A percentile compares a stretch with the other conserved stretches of the same genome.
Conservation (phyloP, 495 filamentous ascomycete species). For the Hamigera avellanea region DNA sequence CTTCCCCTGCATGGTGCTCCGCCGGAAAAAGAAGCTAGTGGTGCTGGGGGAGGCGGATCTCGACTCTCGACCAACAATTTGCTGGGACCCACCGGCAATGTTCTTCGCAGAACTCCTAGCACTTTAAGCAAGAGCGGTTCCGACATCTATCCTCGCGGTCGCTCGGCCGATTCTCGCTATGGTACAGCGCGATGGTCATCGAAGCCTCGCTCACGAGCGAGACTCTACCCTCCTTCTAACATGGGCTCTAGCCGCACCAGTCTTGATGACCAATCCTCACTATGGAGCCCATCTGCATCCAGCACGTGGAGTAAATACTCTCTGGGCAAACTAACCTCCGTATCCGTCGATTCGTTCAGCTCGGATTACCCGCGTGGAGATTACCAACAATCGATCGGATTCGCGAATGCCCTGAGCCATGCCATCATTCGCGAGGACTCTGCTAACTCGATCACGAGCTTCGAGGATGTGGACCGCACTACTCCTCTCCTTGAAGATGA, state of each 20-base stretch:
- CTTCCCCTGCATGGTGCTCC: constrained; percentile 70
- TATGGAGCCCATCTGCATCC: constrained; percentile 83
- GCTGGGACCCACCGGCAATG: constrained; percentile 30
- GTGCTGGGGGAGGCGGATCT: constrained; percentile 8
- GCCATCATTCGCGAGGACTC: constrained; percentile 92
- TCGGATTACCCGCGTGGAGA: constrained; percentile 70
- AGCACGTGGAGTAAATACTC: constrained; percentile 95
- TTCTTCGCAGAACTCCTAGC: constrained; percentile 78
- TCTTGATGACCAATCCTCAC: constrained; percentile 78
- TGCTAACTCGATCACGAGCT: constrained; percentile 38
- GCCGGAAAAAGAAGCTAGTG: constrained; percentile 27
- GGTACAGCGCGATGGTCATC: constrained; percentile 64
- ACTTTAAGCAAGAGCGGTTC: constrained; percentile 84
- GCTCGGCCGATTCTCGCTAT: constrained; percentile 53
- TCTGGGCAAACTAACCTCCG: constrained; percentile 75
- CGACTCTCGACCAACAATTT: constrained; percentile 32
- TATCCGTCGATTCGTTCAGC: constrained; percentile 80
- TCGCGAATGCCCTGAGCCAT: constrained; percentile 92
- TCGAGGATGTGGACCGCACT: constrained; percentile 41
- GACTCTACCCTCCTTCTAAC: constrained; percentile 65
- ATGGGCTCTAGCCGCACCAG: constrained; percentile 89
- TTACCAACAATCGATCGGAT: constrained; percentile 93
- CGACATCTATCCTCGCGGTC: constrained; percentile 60
- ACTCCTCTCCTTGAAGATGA: constrained; percentile 81
- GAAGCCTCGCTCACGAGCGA: constrained; percentile 75